phyloP scores from a whole-genome alignment of 2,329 filamentous ascomycete species.

The Onygena corvina region DNA sequence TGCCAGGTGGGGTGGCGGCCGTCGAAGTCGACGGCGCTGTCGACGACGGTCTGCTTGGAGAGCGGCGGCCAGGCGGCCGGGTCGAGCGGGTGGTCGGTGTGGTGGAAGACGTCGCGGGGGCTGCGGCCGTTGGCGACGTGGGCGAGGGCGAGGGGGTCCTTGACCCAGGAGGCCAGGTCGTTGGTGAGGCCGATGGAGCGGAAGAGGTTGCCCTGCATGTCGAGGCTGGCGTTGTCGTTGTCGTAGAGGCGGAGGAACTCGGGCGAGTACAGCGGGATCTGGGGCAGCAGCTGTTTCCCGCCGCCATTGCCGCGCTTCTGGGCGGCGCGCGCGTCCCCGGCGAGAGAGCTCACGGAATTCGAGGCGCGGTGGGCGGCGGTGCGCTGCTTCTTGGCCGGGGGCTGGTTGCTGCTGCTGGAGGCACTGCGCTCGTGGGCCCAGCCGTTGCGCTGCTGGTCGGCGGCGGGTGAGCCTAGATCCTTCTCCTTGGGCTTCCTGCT shows the following conservation, averaged over 20 bases:
- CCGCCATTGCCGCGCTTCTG: constrained; percentile 58
- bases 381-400: constrained; percentile 66
- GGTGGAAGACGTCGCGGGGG: constrained; percentile 58
- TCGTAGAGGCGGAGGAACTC: constrained; percentile 67
- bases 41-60: constrained; percentile 42
- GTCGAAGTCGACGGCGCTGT: constrained; percentile 37
- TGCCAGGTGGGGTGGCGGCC: constrained; percentile 58
- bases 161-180: constrained; percentile 65
- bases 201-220: constrained; percentile 62
- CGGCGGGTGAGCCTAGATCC: neutral
- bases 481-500: constrained; percentile 71
- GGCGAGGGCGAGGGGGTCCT: constrained; percentile 56
- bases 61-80: constrained; percentile 43
- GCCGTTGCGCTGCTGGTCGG: constrained; percentile 54
- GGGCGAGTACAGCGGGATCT: constrained; percentile 58
- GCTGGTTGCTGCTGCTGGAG: constrained; percentile 31
- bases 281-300: constrained; percentile 53
- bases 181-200: constrained; percentile 63
- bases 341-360: constrained; percentile 60
- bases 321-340: constrained; percentile 46
- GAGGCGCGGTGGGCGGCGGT: constrained; percentile 61
- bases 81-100: constrained; percentile 45
- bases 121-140: constrained; percentile 52
- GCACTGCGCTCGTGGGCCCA: constrained; percentile 48
- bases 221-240: constrained; percentile 45